These are phyloP conservation scores for Puccinia hordei DNA, from an alignment of 1,284 basidiomycete species.

Conservation along the genomic window DNA sequence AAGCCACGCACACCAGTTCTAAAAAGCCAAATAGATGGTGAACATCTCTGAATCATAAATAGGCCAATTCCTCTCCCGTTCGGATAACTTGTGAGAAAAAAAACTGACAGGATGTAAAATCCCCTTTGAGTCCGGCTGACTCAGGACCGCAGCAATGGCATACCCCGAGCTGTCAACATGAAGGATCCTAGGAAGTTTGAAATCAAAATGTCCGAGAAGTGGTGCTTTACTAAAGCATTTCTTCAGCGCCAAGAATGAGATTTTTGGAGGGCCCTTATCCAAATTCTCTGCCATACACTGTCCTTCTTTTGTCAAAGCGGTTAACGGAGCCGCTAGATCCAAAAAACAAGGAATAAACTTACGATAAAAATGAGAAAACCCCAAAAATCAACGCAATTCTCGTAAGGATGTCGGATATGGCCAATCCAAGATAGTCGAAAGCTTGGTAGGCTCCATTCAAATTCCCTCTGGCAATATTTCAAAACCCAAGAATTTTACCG, in stretches of 20 bases:
- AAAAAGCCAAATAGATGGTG: too few species aligned
- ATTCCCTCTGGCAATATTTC: not conserved
- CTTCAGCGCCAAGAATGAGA: not conserved
- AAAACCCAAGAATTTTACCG: too few species aligned
- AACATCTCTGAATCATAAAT: too few species aligned
- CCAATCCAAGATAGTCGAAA: not conserved
- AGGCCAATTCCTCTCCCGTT: too few species aligned
- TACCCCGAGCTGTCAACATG: conserved; percentile 43
- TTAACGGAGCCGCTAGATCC: conserved; percentile 1
- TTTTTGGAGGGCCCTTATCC: not conserved
- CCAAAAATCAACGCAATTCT: not conserved
- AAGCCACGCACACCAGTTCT: too few species aligned
- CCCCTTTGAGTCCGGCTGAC: conserved; percentile 26
- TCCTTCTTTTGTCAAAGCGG: not conserved
- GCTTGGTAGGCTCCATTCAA: not conserved
- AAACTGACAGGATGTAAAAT: not conserved
- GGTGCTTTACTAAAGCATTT: not conserved
- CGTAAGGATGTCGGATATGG: not conserved
- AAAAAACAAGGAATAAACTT: not conserved
- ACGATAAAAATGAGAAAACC: too few species aligned
- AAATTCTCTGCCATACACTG: not conserved
- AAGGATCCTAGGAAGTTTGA: not conserved
- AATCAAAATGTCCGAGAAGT: not conserved
- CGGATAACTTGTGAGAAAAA: too few species aligned
- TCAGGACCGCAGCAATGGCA: conserved; percentile 47